Evolutionary conservation across 805 yeast genomes (phyloP).

Genomic region (Tetrapisispora pingtungensis): DNA sequence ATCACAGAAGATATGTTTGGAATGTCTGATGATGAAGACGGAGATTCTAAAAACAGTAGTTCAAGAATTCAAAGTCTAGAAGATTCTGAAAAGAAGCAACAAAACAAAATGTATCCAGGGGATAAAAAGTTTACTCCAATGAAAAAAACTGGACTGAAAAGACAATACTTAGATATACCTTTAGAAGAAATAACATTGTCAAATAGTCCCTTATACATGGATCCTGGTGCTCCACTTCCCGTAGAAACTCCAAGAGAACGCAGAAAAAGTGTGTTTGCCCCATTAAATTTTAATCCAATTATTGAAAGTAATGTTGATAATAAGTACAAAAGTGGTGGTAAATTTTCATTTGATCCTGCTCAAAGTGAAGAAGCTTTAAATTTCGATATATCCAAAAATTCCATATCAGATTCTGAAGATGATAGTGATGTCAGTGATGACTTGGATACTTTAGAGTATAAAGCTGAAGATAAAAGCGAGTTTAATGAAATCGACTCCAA

Average conservation of each 20-base stretch:
- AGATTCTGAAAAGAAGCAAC: background rate
- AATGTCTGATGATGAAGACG: conserved; percentile 24
- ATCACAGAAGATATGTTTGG: conserved; percentile 26
- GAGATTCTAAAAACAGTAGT: conserved; percentile 2
- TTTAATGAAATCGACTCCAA: conserved; percentile 11
- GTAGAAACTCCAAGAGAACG: conserved; percentile 38
- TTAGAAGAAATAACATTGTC: conserved; percentile 48
- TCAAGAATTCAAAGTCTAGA: background rate
- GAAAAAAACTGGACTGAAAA: conserved; percentile 7
- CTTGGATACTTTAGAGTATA: conserved; percentile 14
- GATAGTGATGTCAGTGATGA: conserved; percentile 24
- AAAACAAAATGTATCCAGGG: background rate
- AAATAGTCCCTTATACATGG: conserved; percentile 49
- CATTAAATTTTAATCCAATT: conserved; percentile 70
- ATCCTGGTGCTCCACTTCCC: conserved; percentile 81
- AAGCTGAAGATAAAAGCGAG: conserved; percentile 16
- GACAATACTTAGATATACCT: conserved; percentile 41
- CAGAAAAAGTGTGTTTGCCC: conserved; percentile 65
- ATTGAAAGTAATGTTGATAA: conserved; percentile 69
- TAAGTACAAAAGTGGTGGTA: conserved; percentile 84
- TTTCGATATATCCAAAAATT: conserved; percentile 25
- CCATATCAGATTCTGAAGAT: conserved; percentile 26
- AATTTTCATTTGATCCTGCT: conserved; percentile 43
- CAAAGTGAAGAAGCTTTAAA: conserved; percentile 25
- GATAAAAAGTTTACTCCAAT: background rate